These are phyloP conservation scores for Andrographis paniculata DNA, from an alignment of 305 asterid species.

Conservation along the genomic window DNA sequence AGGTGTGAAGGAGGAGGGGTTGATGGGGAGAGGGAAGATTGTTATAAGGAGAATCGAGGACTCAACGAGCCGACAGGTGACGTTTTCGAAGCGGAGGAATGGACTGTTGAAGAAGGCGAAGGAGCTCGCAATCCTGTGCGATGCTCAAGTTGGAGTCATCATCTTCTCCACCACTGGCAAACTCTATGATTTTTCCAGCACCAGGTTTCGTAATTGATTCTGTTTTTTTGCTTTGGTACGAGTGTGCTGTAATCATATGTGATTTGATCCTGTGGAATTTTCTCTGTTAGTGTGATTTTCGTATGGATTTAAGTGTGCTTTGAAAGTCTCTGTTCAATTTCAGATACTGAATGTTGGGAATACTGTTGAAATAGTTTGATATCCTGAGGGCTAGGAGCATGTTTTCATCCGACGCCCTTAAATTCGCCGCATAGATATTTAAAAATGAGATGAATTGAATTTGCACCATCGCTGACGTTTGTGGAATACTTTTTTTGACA, in stretches of 20 bases:
- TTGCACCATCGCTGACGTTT: background rate
- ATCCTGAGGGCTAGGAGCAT: background rate
- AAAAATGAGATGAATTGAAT: background rate
- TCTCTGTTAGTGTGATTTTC: too few species aligned
- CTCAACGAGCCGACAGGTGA: slow-evolving; percentile 9
- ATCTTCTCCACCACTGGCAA: slow-evolving; percentile 4
- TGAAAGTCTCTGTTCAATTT: too few species aligned
- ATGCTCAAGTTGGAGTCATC: slow-evolving; percentile 1
- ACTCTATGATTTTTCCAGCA: slow-evolving; percentile 7
- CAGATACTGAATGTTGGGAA: too few species aligned
- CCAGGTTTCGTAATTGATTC: background rate
- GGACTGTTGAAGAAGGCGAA: slow-evolving; percentile 8
- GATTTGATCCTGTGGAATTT: background rate
- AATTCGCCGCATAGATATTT: too few species aligned
- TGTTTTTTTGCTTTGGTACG: too few species aligned
- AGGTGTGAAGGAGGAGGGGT: background rate
- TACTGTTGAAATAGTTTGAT: too few species aligned
- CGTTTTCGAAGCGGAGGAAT: slow-evolving; percentile 5
- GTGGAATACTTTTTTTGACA: background rate
- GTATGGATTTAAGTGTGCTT: too few species aligned
- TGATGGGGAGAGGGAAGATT: slow-evolving; percentile 9
- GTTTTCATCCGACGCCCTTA: too few species aligned
- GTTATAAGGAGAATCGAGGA: slow-evolving; percentile 1
- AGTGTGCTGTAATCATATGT: background rate
- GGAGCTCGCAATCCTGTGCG: slow-evolving; percentile 5